A percentile compares a stretch with the other conserved stretches of the same genome.
phyloP scores from a whole-genome alignment of 2,329 filamentous ascomycete species.

The Aspergillus ochraceus region DNA sequence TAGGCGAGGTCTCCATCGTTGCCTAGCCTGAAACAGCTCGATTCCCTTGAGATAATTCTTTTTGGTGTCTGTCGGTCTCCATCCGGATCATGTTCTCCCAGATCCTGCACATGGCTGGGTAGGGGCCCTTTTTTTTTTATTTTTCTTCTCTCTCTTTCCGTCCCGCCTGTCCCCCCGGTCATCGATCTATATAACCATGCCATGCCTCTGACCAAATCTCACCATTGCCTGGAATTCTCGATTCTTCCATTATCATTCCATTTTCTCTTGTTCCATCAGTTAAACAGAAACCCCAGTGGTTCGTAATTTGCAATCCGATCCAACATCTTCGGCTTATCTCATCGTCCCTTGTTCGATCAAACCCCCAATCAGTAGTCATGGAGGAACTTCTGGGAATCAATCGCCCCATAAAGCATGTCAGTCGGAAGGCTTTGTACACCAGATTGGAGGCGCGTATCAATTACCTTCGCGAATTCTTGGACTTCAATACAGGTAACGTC shows the following conservation, averaged over 20 bases:
- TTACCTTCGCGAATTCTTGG: conserved; percentile 74
- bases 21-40: conserved; percentile 4
- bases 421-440: conserved; percentile 70
- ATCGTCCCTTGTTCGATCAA: neutral
- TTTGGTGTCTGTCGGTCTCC: neutral
- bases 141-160: neutral
- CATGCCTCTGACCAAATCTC: conserved; percentile 12
- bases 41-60: neutral
- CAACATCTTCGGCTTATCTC: neutral
- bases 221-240: conserved; percentile 4
- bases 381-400: conserved; percentile 16
- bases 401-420: conserved; percentile 57
- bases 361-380: conserved; percentile 8
- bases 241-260: conserved; percentile 8
- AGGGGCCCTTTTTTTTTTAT: neutral
- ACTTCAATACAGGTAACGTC: conserved; percentile 67
- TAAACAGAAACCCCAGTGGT: conserved; percentile 9
- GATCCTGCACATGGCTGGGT: neutral
- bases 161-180: neutral
- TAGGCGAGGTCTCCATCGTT: neutral
- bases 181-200: conserved; percentile 20
- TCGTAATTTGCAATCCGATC: conserved; percentile 1
- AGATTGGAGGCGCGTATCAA: conserved; percentile 67
- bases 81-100: neutral
- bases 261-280: neutral